phyloP scores from a whole-genome alignment of 306 rosid genomes.

The Cyamopsis tetragonoloba region DNA sequence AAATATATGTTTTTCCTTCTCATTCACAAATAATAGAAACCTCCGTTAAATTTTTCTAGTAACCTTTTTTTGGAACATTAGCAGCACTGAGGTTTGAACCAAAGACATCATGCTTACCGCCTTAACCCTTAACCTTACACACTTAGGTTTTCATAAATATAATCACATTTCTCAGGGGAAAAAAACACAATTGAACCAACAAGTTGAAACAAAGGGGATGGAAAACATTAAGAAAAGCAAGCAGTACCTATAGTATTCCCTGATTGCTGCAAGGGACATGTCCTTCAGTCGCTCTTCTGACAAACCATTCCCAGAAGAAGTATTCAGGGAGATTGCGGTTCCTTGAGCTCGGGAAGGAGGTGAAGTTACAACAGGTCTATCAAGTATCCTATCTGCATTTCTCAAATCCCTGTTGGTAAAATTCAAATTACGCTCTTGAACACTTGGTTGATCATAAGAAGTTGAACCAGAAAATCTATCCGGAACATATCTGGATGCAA shows the following conservation, averaged over 20 bases:
- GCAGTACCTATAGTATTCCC: conserved; percentile 77
- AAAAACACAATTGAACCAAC: not conserved
- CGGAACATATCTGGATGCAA: conserved; percentile 32
- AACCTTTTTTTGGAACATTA: not conserved
- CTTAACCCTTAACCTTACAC: no score
- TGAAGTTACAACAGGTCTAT: conserved; percentile 43
- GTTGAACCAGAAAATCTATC: conserved; percentile 56
- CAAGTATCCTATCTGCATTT: conserved; percentile 44
- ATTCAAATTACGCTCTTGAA: conserved; percentile 50
- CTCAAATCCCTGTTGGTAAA: conserved; percentile 51
- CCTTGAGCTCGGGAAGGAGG: conserved; percentile 47
- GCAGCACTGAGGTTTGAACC: no score
- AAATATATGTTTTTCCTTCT: not conserved
- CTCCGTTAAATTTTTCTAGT: not conserved
- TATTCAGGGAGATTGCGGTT: conserved; percentile 34
- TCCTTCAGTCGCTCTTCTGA: conserved; percentile 49
- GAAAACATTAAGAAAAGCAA: not conserved
- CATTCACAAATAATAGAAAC: not conserved
- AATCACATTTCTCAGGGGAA: not conserved
- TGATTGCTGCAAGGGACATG: conserved; percentile 72
- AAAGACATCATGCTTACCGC: no score
- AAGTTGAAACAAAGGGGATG: conserved; percentile 8
- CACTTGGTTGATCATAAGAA: conserved; percentile 53
- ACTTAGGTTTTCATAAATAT: no score
- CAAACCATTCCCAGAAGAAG: conserved; percentile 31